Evolutionary conservation across 73 alveolate species (phyloP), one percentile per base, ranked within the genome.

Genomic region (Symbiodinium pilosum): DNA sequence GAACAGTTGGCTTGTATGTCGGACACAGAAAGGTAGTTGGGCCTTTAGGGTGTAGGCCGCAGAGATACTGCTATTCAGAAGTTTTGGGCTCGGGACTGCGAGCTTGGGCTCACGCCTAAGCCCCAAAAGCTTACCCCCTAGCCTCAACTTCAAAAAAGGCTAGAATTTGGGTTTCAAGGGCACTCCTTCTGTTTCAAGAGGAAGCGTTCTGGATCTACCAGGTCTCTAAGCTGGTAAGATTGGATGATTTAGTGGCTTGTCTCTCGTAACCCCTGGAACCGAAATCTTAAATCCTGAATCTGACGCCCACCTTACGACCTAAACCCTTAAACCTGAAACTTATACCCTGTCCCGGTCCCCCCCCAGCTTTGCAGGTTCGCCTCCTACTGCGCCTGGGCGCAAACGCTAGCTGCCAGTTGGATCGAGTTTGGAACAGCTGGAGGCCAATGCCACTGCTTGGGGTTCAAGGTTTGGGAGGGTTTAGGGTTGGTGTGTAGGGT

Each of bases 401-500:
- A 91, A 43, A 69, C 75, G 11, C 41, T 91, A 88, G 87, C 43
- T 20, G 28, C 47, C 26, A 88, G 88, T 51, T 91, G 97, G 97
- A 91, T 91, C 97, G 88, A 91, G 88, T 91, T 68, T 40, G 77
- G 47, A 24, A 51, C 52, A 51, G 43, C 41, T 14, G 43, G 85
- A n/a, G 85, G 85, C 85, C 32, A 36, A 26, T 7, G 77, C 24
- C 26, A 54, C 26, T 54, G n/a, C 40, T 26, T 32, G 77, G 77
- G 77, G 21, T 16, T 26, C 77, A 47, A 14, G 59, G 59, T 56
- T 14, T 56, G n/a, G 73, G 73, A 56, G 73, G 73, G 73, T 56
- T 56, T 56, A 56, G 14, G 73, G 73, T 56, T 56, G 32, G 73
- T 26, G 73, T 56, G 5, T 56, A 56, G 5, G 73, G 73, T 56